phyloP scores from a whole-genome alignment of 768 basidiomycete genomes.

The Tulasnella sp. region DNA sequence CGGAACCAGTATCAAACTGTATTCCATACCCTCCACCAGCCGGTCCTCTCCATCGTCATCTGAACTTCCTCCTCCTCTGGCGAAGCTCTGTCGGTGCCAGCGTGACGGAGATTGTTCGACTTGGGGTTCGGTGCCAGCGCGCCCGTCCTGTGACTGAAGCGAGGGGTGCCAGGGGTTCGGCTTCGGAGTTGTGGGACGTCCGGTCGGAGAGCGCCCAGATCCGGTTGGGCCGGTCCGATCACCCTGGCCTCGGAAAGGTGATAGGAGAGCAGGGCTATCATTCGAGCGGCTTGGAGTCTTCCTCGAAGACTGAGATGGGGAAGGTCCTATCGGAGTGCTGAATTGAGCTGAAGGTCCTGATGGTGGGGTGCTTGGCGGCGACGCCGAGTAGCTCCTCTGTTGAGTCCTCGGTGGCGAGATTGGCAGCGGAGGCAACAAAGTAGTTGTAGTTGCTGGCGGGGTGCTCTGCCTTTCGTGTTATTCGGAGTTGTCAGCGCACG shows the following conservation, averaged over 20 bases:
- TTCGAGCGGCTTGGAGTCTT: slow-evolving; percentile 14
- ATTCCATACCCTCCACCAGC: not conserved
- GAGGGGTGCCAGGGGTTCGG: not conserved
- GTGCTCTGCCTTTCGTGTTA: not conserved
- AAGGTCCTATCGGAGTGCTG: not conserved
- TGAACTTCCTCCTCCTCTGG: not conserved
- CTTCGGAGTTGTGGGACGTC: slow-evolving; percentile 4
- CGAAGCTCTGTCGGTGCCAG: not conserved
- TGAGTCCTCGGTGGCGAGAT: not conserved
- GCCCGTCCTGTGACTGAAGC: not conserved
- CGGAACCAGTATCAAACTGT: not conserved
- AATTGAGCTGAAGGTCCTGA: slow-evolving; percentile 8
- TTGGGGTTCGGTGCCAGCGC: not conserved
- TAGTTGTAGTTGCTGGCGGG: not conserved
- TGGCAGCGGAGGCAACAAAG: slow-evolving; percentile 13
- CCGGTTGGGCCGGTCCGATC: not conserved
- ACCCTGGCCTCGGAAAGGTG: not conserved
- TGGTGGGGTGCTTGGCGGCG: slow-evolving; percentile 17
- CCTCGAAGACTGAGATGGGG: slow-evolving; percentile 1
- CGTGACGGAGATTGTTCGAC: not conserved
- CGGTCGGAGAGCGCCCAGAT: not conserved
- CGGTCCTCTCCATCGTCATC: slow-evolving; percentile 14
- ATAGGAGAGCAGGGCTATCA: not conserved
- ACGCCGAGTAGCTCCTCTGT: not conserved
- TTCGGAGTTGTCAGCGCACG: slow-evolving; percentile 12